These are phyloP conservation scores for Discostella stelligera DNA, from an alignment of 352 stramenopile species.

Conservation along the genomic window DNA sequence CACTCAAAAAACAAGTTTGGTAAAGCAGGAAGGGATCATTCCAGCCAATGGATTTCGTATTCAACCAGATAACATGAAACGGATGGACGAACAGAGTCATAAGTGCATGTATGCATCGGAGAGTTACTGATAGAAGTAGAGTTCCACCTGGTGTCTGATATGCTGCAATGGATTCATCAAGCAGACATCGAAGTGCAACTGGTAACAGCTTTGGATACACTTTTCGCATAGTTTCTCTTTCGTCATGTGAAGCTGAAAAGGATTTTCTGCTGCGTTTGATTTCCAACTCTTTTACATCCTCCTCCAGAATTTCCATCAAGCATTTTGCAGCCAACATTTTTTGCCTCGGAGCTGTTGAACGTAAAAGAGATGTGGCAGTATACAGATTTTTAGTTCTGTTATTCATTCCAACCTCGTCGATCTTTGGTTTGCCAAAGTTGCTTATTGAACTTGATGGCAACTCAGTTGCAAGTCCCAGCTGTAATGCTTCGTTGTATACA, in stretches of 20 bases:
- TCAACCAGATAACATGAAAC: constrained; percentile 66
- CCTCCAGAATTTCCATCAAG: constrained; percentile 53
- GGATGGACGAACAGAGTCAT: constrained; percentile 62
- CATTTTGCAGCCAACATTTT: constrained; percentile 67
- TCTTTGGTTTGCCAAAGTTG: constrained; percentile 14
- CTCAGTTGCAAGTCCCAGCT: constrained; percentile 46
- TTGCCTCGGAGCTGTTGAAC: constrained; percentile 73
- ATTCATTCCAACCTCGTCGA: constrained; percentile 10
- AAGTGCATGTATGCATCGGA: constrained; percentile 63
- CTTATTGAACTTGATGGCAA: constrained; percentile 40
- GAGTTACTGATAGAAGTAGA: constrained; percentile 58
- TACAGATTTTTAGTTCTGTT: constrained; percentile 43
- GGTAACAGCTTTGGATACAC: constrained; percentile 67
- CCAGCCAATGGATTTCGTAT: constrained; percentile 2
- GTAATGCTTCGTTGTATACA: constrained; percentile 58
- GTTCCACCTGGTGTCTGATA: constrained; percentile 43
- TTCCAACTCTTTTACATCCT: constrained; percentile 32
- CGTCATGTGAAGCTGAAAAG: constrained; percentile 27
- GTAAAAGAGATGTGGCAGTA: constrained; percentile 56
- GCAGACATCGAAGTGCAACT: constrained; percentile 76
- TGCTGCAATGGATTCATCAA: constrained; percentile 63
- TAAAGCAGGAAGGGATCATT: constrained; percentile 47
- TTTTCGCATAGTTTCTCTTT: constrained; percentile 25
- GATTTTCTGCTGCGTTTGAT: constrained; percentile 6
- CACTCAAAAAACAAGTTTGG: constrained; percentile 69